Base-by-base conservation (phyloP, 768 basidiomycete genomes). In the Sporobolomyces roseus region DNA sequence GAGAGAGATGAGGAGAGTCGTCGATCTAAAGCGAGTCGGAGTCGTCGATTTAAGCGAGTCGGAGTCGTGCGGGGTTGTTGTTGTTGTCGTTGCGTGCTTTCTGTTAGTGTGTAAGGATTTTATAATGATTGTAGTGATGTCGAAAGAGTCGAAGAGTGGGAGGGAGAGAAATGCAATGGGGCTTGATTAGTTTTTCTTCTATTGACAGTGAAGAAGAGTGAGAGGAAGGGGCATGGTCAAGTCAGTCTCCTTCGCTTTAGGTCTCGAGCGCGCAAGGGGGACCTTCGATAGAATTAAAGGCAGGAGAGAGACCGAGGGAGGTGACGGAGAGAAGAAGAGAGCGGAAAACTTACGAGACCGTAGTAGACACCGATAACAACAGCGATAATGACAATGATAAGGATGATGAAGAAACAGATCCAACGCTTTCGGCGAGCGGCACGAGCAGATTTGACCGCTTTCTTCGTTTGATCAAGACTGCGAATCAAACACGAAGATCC, bases 361-460 rank as follows among this genome's bases (percentile, higher is more conserved):
- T 56, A 54, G 25, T 33, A 32, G 17, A 48, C 38, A 49, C 56
- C 56, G 41, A 58, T 58, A 35, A 58, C 56, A 27, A 58, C 56
- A 14, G 56, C 56, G 56, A 60, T 60, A 23, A 60, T 60, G 45
- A 60, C 19, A 38, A 86, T 84, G 66, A 87, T 80, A 60, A 92
- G 75, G 27, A 52, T 45, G 64, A 85, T 70, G 51, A 61, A 54
- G 67, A 79, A 93, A 81, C 93, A 97, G 78, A 93, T 93, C 71
- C 71, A 72, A 12, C 93, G 87, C 84, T 94, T 97, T 80, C 88
- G 91, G 68, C 94, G 87, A 27, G 94, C 94, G 36, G 88, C 84
- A 35, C 89, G 84, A 27, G 94, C 94, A 43, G 88, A 91, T 43
- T 80, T 82, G 60, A 97, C 89, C 10, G 93, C 94, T 76, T 89